Conservation (phyloP, 2,329 filamentous ascomycete species). For the Beauveria medogensis region DNA sequence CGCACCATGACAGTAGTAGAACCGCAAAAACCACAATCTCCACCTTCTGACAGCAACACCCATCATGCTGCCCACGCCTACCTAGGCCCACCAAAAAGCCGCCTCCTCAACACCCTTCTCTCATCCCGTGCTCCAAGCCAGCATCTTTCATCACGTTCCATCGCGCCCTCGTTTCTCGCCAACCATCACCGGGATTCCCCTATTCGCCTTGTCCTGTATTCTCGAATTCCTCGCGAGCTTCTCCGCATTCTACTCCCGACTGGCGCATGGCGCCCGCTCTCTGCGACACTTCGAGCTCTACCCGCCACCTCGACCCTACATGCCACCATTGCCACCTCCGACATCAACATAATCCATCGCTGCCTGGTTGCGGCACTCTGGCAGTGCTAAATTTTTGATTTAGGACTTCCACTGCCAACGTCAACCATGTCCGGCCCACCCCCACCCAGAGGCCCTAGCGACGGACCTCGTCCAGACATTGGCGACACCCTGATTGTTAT, state of each 20-base stretch:
- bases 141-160: neutral
- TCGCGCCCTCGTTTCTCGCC: neutral
- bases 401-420: neutral
- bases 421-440: constrained; percentile 21
- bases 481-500: constrained; percentile 65
- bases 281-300: neutral
- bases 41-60: no score
- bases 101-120: constrained; percentile 5
- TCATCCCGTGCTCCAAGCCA: neutral
- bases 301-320: constrained; percentile 3
- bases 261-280: constrained; percentile 5
- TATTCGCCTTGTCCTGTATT: neutral
- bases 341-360: constrained; percentile 4
- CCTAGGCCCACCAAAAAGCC: constrained; percentile 2
- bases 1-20: no score
- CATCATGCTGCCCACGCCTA: neutral
- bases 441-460: constrained; percentile 33
- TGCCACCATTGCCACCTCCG: neutral
- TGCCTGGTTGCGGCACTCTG: constrained; percentile 4
- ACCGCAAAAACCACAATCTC: no score
- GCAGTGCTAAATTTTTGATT: neutral
- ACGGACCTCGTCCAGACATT: constrained; percentile 44
- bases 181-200: neutral
- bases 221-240: neutral
- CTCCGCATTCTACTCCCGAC: neutral